Base-by-base conservation (phyloP, 306 rosid species). In the Glycine latifolia region DNA sequence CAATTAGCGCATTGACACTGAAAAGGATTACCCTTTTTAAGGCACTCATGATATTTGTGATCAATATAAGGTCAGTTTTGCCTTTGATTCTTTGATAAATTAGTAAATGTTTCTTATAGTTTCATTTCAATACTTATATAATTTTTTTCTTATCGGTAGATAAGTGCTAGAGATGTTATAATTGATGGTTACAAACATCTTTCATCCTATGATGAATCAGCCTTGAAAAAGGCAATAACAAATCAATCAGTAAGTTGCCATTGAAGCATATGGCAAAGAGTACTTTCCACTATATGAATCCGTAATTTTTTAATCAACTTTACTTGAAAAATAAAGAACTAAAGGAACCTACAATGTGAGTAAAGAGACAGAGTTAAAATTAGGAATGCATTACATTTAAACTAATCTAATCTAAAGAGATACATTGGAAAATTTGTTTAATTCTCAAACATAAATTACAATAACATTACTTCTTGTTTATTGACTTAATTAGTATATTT, bases 191-290 rank as follows among this genome's bases (percentile, higher is more conserved):
- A 79, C 11, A 97, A 91, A 86, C 91, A 89, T 79, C 94, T 92
- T 73, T 94, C 95, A 15, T 46, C 15, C 6, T 49, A 90, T 77
- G 70, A 87, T 12, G 98, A 95, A 87, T 10, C 52, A 7, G 95
- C 97, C 39, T 85, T 95, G 88, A 72, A 82, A 52, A 91, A 90
- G 79, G 98, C 97, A 2, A 90, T 85, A 3, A 88, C 98, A 17
- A 83, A 87, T 76, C 98, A 95, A 83, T 97, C 97, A 3, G 84
- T 95, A 7, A 88, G 92, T 92, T 65, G 97, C 98, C 59, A 92
- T 95, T 78, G 98, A 95, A 88, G 98, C 89, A 43, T 90, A 85
- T 20, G 97, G 98, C 83, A 88, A 87, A 83, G 91, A 78, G 16
- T n/a, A n/a, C n/a, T 95, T 92, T 88, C 97, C 92, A 80, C 79